Evolutionary conservation across 1,284 basidiomycete species (phyloP), one percentile per base, ranked within the genome.

Genomic region (Naganishia sp.): DNA sequence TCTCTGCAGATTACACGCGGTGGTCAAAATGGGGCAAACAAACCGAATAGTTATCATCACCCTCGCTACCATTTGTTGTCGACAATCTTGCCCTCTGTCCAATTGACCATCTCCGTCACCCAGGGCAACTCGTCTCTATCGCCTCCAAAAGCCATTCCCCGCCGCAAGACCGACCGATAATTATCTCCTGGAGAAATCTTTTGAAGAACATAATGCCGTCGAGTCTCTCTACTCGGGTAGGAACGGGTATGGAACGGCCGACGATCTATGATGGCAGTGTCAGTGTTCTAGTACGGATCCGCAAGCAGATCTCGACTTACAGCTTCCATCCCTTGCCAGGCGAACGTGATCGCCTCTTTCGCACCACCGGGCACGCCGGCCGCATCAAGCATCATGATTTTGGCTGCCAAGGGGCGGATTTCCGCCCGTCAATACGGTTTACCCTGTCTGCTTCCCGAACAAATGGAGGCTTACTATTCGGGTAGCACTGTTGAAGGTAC

Each of bases 101-200:
- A 65, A 57, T 66, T 65, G 42, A 71, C 54, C 61, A 72, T 68
- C 64, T 71, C 72, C 9, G 47, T 66, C 4, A 73, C 72, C 62
- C 65, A 71, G 11, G 71, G 70, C 45, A 73, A 65, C 52, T 70
- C 42, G 43, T 63, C 47, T 9, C 39, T n/a, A 21, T 60, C 67
- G 13, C 65, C 69, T 11, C 69, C 71, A 51, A 73, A 73, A 21
- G 68, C 65, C 68, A 72, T 72, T 10, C 70, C 72, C 11, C 65
- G 56, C 10, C 64, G 43, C 60, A 69, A 45, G 55, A 69, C 65
- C 6, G 53, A 54, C 10, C 68, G 69, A 60, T 67, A 69, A 54
- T 70, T 69, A 42, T 61, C 42, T 6, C 69, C 69, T 23, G 69
- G 68, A 25, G 63, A 49, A 31, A 68, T 58, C 66, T 71, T 69